These are phyloP conservation scores for Gastrolobium villosum DNA, from an alignment of 306 rosid species.

Conservation along the genomic window DNA sequence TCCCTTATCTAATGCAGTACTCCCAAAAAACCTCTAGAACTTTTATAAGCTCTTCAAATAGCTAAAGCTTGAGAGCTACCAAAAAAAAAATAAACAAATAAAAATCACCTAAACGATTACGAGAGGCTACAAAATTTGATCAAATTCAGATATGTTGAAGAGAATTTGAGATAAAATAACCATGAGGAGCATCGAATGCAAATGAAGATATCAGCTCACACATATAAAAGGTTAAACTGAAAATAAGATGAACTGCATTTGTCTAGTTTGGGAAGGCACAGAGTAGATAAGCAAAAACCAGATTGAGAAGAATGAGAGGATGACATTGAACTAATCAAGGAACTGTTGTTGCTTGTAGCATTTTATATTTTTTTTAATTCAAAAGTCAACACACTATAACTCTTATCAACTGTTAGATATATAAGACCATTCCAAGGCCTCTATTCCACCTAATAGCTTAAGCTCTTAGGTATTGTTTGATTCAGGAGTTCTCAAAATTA, in stretches of 20 bases:
- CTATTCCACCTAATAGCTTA: background rate
- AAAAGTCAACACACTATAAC: conserved; percentile 11
- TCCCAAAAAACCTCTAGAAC: background rate
- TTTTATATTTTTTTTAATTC: background rate
- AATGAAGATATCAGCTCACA: conserved; percentile 3
- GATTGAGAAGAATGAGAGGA: background rate
- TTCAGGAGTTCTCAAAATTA: too few species aligned
- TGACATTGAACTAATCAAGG: background rate
- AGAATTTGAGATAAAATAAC: background rate
- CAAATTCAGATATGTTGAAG: conserved; percentile 16
- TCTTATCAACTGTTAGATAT: background rate
- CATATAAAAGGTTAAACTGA: background rate
- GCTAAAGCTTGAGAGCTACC: background rate
- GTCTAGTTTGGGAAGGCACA: conserved; percentile 18
- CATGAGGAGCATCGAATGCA: background rate
- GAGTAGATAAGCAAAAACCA: background rate
- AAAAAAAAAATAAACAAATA: too few species aligned
- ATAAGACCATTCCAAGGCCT: background rate
- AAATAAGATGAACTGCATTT: background rate
- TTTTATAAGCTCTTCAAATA: conserved; percentile 9
- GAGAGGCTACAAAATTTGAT: conserved; percentile 12
- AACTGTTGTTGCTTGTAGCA: background rate
- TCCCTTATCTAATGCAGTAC: background rate
- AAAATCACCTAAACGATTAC: background rate
- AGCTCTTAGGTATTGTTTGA: too few species aligned